Conservation (phyloP, 1,139 yeast species). For the Candida gigantensis region DNA sequence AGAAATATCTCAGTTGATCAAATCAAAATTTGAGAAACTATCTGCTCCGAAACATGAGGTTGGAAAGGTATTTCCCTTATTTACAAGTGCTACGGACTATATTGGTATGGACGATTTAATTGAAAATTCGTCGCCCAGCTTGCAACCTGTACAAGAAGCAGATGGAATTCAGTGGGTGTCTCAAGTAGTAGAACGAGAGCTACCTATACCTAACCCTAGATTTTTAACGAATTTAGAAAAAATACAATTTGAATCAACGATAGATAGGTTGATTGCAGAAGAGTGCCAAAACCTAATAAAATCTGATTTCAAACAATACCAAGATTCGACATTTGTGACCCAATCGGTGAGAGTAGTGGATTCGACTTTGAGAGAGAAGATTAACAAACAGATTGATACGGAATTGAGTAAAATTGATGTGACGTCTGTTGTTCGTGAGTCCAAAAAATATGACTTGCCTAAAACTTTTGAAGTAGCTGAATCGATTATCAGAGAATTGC, state of each 20-base stretch:
- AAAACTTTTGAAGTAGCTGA: constrained; percentile 9
- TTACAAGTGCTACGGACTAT: constrained; percentile 24
- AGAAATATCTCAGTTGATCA: constrained; percentile 18
- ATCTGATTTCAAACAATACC: constrained; percentile 48
- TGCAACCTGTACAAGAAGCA: constrained; percentile 28
- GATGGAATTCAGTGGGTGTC: constrained; percentile 35
- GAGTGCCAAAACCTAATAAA: constrained; percentile 43
- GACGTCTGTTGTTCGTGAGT: neutral
- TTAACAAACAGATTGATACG: constrained; percentile 29
- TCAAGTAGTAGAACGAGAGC: constrained; percentile 48
- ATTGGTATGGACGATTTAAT: constrained; percentile 17
- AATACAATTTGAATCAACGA: constrained; percentile 7
- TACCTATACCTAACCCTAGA: constrained; percentile 50
- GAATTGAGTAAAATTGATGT: constrained; percentile 18
- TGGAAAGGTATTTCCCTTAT: constrained; percentile 28
- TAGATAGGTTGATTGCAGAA: constrained; percentile 29
- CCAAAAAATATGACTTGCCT: constrained; percentile 8
- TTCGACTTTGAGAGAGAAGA: constrained; percentile 29
- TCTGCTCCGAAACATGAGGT: constrained; percentile 31
- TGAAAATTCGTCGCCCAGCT: constrained; percentile 20
- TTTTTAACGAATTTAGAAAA: constrained; percentile 9
- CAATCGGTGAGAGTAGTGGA: constrained; percentile 42
- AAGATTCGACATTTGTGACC: constrained; percentile 22
- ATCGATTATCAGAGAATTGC: constrained; percentile 9
- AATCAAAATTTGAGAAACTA: constrained; percentile 20